Conservation (phyloP, 176 grass and related monocot genomes). For the Eragrostis curvula region DNA sequence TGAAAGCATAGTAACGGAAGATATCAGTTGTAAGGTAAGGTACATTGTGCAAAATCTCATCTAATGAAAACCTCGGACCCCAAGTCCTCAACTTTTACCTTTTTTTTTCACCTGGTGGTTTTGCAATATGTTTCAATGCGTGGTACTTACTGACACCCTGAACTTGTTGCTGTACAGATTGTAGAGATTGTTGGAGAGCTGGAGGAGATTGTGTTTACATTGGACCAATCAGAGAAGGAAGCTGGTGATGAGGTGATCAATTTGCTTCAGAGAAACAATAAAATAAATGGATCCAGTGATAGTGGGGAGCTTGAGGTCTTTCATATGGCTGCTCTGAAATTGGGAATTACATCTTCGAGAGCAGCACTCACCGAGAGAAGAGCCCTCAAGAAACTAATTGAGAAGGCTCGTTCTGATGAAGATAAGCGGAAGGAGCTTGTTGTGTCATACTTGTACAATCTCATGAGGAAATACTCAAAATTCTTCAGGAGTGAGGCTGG, state of each 20-base stretch:
- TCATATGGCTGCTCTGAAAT: slow-evolving; percentile 76
- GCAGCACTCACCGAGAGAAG: slow-evolving; percentile 90
- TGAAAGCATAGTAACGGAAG: slow-evolving; percentile 82
- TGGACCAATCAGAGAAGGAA: slow-evolving; percentile 92
- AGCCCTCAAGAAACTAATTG: slow-evolving; percentile 92
- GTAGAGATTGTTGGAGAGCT: slow-evolving; percentile 72
- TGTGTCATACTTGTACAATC: slow-evolving; percentile 82
- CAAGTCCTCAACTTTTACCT: neutral
- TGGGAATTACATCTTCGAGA: slow-evolving; percentile 91
- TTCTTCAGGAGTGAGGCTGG: slow-evolving; percentile 83
- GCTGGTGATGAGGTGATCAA: slow-evolving; percentile 91
- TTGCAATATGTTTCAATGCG: neutral
- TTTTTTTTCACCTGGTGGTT: neutral
- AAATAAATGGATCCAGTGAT: slow-evolving; percentile 59
- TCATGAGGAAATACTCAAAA: slow-evolving; percentile 96
- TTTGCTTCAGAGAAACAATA: slow-evolving; percentile 78
- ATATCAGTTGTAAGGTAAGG: slow-evolving; percentile 81
- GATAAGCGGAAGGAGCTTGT: slow-evolving; percentile 88
- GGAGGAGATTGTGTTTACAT: slow-evolving; percentile 76
- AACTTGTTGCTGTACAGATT: slow-evolving; percentile 57
- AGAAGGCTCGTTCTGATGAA: slow-evolving; percentile 74
- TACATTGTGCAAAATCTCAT: slow-evolving; percentile 10
- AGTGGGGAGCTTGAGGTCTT: slow-evolving; percentile 87
- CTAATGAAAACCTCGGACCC: slow-evolving; percentile 15
- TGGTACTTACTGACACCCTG: slow-evolving; percentile 30